phyloP scores from a whole-genome alignment of 768 basidiomycete species.

The Macrolepiota fuliginosa region DNA sequence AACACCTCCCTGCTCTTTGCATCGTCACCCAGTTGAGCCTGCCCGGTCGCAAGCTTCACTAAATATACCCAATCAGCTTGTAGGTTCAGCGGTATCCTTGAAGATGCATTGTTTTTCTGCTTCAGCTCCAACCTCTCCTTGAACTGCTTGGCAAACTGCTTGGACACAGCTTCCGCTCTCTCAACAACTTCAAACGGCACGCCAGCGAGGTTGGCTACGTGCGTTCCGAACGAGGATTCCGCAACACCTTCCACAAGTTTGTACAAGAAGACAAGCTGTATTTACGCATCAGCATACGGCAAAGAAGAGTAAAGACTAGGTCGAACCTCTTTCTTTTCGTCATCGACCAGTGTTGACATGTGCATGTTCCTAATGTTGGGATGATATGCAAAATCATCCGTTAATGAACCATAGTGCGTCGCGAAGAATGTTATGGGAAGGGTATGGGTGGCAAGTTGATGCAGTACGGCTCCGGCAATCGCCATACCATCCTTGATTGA shows the following conservation, averaged over 20 bases:
- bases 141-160: conserved; percentile 86
- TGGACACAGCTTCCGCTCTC: conserved; percentile 85
- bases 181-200: conserved; percentile 83
- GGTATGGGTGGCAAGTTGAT: conserved; percentile 91
- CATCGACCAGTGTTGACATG: conserved; percentile 93
- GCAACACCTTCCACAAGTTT: conserved; percentile 90
- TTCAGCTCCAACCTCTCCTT: conserved; percentile 72
- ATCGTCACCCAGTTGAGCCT: conserved; percentile 46
- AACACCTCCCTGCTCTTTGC: conserved; percentile 54
- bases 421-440: conserved; percentile 94
- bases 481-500: conserved; percentile 89
- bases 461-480: conserved; percentile 92
- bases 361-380: conserved; percentile 94
- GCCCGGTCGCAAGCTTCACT: conserved; percentile 55
- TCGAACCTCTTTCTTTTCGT: conserved; percentile 82
- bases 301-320: neutral
- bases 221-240: conserved; percentile 86
- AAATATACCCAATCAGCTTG: conserved; percentile 93
- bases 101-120: conserved; percentile 48
- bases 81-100: conserved; percentile 69
- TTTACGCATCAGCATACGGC: conserved; percentile 5
- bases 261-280: conserved; percentile 88
- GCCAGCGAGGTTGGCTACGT: conserved; percentile 93
- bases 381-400: conserved; percentile 90
- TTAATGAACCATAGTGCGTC: conserved; percentile 95